These are phyloP conservation scores for Bothriochloa decipiens DNA, from an alignment of 176 grass and related monocot genomes.

Conservation along the genomic window DNA sequence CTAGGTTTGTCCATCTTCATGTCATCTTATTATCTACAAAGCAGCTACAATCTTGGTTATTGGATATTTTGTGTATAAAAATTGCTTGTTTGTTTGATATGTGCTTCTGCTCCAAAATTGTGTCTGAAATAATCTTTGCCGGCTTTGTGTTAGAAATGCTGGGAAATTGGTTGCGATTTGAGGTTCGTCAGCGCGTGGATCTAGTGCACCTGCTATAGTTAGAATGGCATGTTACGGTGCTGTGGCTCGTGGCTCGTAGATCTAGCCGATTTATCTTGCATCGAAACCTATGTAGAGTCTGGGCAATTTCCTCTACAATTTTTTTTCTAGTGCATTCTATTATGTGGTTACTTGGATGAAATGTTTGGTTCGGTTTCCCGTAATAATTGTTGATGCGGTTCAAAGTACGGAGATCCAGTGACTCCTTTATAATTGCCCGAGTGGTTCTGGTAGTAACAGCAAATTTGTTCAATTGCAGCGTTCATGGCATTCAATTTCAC, in stretches of 20 bases:
- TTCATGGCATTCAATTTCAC: neutral
- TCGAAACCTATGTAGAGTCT: constrained; percentile 24
- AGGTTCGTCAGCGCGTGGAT: neutral
- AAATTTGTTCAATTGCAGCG: neutral
- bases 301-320: neutral
- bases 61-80: neutral
- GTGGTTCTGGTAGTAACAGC: neutral
- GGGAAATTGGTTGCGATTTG: too few relatives aligned
- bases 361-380: neutral
- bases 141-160: neutral
- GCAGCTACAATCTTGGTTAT: neutral
- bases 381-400: neutral
- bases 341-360: neutral
- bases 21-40: neutral
- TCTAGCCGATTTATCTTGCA: neutral
- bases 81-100: neutral
- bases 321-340: neutral
- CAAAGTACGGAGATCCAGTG: neutral
- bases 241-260: constrained; percentile 21
- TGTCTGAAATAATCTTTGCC: neutral
- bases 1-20: neutral
- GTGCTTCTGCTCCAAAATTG: neutral
- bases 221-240: neutral
- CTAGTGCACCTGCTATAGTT: neutral
- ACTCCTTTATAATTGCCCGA: neutral